Conservation (phyloP, 371 early-diverging fungal species). For the Apophysomyces ossiformis region DNA sequence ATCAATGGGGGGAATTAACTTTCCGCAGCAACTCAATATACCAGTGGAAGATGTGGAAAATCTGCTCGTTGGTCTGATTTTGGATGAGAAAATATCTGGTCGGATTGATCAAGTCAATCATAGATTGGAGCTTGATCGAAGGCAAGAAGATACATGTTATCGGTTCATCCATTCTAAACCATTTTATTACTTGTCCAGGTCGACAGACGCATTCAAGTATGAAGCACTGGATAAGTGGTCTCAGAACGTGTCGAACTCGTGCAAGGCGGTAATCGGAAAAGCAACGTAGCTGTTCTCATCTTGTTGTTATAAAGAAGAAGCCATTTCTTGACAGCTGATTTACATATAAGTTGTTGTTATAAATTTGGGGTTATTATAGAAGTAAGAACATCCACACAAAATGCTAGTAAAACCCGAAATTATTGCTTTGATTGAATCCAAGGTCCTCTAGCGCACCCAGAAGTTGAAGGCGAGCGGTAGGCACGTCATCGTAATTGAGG, state of each 20-base stretch:
- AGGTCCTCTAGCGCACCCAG: slow-evolving; percentile 70
- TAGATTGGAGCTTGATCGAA: slow-evolving; percentile 69
- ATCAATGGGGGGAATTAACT: neutral
- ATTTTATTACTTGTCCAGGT: slow-evolving; percentile 38
- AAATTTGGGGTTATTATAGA: neutral
- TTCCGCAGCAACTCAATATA: slow-evolving; percentile 76
- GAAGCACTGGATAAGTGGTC: slow-evolving; percentile 80
- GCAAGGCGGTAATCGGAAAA: slow-evolving; percentile 67
- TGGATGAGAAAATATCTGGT: slow-evolving; percentile 85
- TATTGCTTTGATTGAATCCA: slow-evolving; percentile 48
- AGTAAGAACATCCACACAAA: neutral
- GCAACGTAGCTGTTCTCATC: slow-evolving; percentile 27
- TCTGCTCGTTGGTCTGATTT: slow-evolving; percentile 80
- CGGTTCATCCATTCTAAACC: neutral
- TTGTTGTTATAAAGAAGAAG: neutral
- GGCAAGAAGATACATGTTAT: slow-evolving; percentile 43
- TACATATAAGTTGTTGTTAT: neutral
- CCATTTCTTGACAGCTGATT: neutral
- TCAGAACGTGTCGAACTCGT: slow-evolving; percentile 61
- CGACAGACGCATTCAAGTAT: slow-evolving; percentile 70
- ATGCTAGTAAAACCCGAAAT: slow-evolving; percentile 39
- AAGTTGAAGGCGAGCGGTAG: slow-evolving; percentile 83
- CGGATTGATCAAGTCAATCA: slow-evolving; percentile 87
- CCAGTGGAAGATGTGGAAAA: slow-evolving; percentile 81
- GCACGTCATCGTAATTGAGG: slow-evolving; percentile 91